Evolutionary conservation across 768 basidiomycete species (phyloP), one percentile per base, ranked within the genome.

Genomic region (Rhizopogon vinicolor): DNA sequence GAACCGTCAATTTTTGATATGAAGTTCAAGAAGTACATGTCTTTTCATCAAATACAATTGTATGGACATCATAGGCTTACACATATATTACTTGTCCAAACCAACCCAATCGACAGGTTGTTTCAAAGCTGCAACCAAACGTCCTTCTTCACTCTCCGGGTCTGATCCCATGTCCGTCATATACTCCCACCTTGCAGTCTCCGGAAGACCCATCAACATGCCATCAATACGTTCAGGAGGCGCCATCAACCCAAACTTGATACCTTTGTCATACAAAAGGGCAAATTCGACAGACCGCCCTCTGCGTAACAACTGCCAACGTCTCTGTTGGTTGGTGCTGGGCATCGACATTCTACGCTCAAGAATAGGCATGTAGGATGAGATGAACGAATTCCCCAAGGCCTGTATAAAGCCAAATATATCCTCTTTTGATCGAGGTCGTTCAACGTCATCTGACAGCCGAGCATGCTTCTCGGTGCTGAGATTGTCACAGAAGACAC

Each of bases 261-360:
- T 94, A 1, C 92, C 92, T 43, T 91, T 78, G 64, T 94, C 92
- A 60, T 86, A 84, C 10, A 93, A 84, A 58, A 95, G 69, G 68
- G 93, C 94, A 73, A 94, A 99, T 69, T 99, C 96, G 51, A 96
- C 96, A 65, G 97, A 96, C 58, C 95, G 80, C 1, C 95, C 95
- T 25, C 95, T 77, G 41, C 96, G 79, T 28, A 99, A 63, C 52
- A 96, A 81, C 70, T 98, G 96, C 97, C 97, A 99, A 46, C 95
- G 79, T 45, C 93, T 82, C 58, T 91, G 76, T 31, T 78, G 72
- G 3, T 87, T 85, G 5, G 83, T 82, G 60, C 74, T 83, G 25
- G 84, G 80, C 48, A 78, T 80, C 8, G 65, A 56, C 52, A 78
- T 76, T 9, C 90, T 80, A 37, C 74, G 75, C 54, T 78, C 62